Evolutionary conservation across 1,284 basidiomycete genomes (phyloP), one percentile per base, ranked within the genome.

Genomic region (Sanghuangporus sanghuang): DNA sequence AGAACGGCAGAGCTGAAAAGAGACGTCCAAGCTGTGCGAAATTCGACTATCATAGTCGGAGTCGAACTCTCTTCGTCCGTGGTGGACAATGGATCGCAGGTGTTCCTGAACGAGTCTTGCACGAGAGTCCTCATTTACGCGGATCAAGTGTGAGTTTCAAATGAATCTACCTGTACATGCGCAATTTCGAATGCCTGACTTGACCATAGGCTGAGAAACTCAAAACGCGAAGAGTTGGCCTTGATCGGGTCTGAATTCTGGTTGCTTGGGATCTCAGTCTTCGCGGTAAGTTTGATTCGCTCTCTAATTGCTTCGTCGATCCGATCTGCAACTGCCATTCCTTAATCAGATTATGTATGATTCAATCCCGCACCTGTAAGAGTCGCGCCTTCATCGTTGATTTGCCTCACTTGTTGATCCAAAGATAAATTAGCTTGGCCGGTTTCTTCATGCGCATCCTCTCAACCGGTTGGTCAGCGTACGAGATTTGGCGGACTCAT

Each of bases 241-340:
- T 76, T 82, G 60, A 73, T 85, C 16, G 73, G 77, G 16, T 73
- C 83, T 4, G 84, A 86, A 66, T 81, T 86, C 68, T 86, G 84
- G 84, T 75, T 86, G 3, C 75, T 86, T 32, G 77, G 75, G 0
- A 76, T 86, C n/a, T 84, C 84, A 1, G 67, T 81, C 16, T 74
- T 81, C 55, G 82, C 80, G 2, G 72, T 64, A 44, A 52, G 53
- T 46, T 1, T 18, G 3, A 14, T 53, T 18, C 32, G 23, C 32
- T 39, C 53, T 6, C 4, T 27, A 54, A 14, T 36, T 32, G 21
- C 38, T 40, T 21, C 40, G n/a, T 32, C 27, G 4, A 52, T 52
- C 21, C 27, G 4, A 52, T 52, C 21, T 54, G 50, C 6, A 9
- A 23, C 27, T 18, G 16, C 23, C 46, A 11, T 46, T 18, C 4